These are phyloP conservation scores for Melaleuca alternifolia DNA, from an alignment of 345 rosid species.

Conservation along the genomic window DNA sequence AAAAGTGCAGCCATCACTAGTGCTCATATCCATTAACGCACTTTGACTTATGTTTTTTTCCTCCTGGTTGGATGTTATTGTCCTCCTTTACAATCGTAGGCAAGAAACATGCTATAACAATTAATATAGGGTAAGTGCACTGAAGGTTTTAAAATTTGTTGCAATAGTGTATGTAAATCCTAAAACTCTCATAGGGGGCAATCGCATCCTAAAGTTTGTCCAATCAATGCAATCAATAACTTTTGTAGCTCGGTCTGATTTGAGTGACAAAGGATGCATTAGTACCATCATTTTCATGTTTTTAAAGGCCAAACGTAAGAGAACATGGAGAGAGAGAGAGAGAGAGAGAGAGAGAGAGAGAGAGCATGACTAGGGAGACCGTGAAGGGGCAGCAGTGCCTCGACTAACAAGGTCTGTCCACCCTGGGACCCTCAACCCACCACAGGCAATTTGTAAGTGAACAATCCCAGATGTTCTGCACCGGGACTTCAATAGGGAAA, in stretches of 20 bases:
- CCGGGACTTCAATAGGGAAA: not conserved
- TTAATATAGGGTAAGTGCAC: not conserved
- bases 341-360: not conserved
- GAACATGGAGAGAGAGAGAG: not conserved
- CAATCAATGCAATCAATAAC: not conserved
- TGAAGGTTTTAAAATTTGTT: not conserved
- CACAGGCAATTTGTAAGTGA: not conserved
- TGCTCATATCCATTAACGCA: not conserved
- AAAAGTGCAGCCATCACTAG: not conserved
- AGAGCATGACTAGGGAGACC: not conserved
- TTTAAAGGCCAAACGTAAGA: not conserved
- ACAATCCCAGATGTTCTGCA: not conserved
- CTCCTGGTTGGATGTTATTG: not conserved
- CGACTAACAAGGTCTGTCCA: not conserved
- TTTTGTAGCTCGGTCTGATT: not conserved
- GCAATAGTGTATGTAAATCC: not conserved
- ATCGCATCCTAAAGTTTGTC: not conserved
- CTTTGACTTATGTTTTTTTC: not conserved
- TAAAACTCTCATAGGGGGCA: not conserved
- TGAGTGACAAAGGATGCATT: not conserved
- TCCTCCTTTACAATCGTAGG: not conserved
- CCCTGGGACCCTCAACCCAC: not conserved
- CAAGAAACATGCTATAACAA: too few relatives aligned
- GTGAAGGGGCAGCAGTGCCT: not conserved
- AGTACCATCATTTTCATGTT: not conserved